Base-by-base conservation (phyloP, 164 flowering plant genomes). In the Chimonanthus praecox region DNA sequence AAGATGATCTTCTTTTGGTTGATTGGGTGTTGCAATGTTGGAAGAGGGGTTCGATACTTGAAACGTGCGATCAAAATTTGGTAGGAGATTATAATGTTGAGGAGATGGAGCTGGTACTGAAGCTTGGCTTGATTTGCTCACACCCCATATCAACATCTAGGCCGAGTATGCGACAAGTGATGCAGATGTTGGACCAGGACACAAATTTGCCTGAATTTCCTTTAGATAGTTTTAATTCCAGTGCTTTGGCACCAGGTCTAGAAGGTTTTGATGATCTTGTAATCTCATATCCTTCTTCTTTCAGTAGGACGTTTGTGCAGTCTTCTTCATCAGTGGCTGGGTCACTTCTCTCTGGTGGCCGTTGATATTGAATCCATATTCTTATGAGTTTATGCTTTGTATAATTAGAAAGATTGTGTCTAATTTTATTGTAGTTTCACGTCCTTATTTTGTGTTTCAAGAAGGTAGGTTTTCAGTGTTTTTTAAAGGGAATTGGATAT, bases 1-100 rank as follows among this genome's bases (percentile, higher is more conserved):
- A 10, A 4, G 58, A 51, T 3, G 74, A 80, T 10, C 0, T 70
- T 2, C 49, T 75, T 6, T 67, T 84, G 67, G 78, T 84, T 10
- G 83, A 82, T 50, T 75, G 78, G 80, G 84, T 82, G 58, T 51
- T 51, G 13, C 58, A 51, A 7, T 51, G 58, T 51, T 51, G 58
- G 58, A 51, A 51, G 13, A 67, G 62, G 47, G 82, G 82, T 4
- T 47, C 33, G 2, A 64, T 76, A 13, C 20, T 74, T 13, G 66
- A 54, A 11, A 47, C 73, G 2, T 67, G 61, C 8, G 85, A 81
- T 71, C 64, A 68, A 6, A 78, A 50, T 58, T 71, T 78, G 58
- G 46, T 15, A 16, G 18, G n/a, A 2, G 71, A 67, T 48, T 78
- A 65, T 58, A 64, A 46, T 16, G 61, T 0, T 21, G 72, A 58